Conservation (phyloP, 768 basidiomycete species). For the Guyanaporus albipodus region DNA sequence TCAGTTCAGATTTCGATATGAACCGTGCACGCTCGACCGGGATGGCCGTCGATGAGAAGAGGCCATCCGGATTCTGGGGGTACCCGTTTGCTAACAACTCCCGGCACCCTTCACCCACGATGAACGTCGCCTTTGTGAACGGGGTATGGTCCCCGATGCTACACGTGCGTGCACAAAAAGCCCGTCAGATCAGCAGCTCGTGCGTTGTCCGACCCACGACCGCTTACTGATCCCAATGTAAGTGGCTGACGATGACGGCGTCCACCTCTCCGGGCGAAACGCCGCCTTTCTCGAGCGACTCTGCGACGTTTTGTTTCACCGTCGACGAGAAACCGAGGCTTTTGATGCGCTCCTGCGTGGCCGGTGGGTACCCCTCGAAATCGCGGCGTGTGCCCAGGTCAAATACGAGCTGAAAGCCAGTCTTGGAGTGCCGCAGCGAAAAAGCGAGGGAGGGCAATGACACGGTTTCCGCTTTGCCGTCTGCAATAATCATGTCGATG, state of each 20-base stretch:
- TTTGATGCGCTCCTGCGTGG: conserved; percentile 19
- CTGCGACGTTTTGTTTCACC: conserved; percentile 37
- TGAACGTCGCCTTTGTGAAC: conserved; percentile 45
- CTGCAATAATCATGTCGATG: conserved; percentile 37
- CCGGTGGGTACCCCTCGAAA: conserved; percentile 39
- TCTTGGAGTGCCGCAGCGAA: conserved; percentile 45
- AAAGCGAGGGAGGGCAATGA: conserved; percentile 49
- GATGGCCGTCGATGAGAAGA: too few species aligned
- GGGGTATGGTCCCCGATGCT: conserved; percentile 43
- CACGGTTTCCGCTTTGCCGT: conserved; percentile 25
- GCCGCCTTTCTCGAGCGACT: conserved; percentile 51
- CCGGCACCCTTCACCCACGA: conserved; percentile 41
- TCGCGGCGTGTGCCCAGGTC: conserved; percentile 56
- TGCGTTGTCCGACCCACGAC: background rate
- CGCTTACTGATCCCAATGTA: conserved; percentile 47
- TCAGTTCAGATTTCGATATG: too few species aligned
- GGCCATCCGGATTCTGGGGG: conserved; percentile 22
- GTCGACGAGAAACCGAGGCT: conserved; percentile 1
- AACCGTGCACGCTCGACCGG: too few species aligned
- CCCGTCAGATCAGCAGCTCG: background rate
- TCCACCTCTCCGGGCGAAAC: conserved; percentile 40
- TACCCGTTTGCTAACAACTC: conserved; percentile 38
- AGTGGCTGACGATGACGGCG: conserved; percentile 47
- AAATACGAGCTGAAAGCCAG: conserved; percentile 41
- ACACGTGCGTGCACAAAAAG: background rate